These are phyloP conservation scores for Pichia cephalocereana DNA, from an alignment of 805 yeast genomes.

Conservation along the genomic window DNA sequence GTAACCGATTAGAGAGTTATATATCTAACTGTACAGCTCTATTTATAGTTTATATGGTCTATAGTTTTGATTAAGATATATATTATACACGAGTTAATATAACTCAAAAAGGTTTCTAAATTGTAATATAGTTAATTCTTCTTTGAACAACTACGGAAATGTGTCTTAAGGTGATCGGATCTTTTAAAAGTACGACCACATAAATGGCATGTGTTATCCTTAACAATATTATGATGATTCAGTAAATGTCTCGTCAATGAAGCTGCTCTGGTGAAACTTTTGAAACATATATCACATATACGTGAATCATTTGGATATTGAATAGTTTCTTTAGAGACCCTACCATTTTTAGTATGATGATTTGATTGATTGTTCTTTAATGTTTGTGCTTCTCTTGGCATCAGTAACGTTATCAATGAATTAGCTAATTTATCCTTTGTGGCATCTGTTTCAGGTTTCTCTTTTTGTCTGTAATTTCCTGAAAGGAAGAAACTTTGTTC, in stretches of 20 bases:
- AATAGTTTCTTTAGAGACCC: not conserved
- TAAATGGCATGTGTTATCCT: slow-evolving; percentile 18
- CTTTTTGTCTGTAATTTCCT: not conserved
- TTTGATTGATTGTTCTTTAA: too few species aligned
- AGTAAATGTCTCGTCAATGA: slow-evolving; percentile 20
- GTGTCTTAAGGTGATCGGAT: slow-evolving; percentile 22
- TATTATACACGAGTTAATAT: too few species aligned
- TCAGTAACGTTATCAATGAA: too few species aligned
- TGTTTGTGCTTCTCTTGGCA: too few species aligned
- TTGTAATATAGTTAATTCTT: not conserved
- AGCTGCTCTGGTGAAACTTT: slow-evolving; percentile 21
- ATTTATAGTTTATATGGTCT: too few species aligned
- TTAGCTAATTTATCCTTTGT: too few species aligned
- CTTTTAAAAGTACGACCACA: slow-evolving; percentile 22
- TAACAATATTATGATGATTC: slow-evolving; percentile 17
- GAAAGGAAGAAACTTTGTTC: not conserved
- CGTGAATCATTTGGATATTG: not conserved
- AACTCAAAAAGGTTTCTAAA: not conserved
- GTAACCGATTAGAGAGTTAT: too few species aligned
- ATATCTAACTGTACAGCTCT: too few species aligned
- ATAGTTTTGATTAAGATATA: too few species aligned
- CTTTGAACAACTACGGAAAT: slow-evolving; percentile 7
- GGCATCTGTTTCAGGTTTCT: too few species aligned
- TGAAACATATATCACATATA: slow-evolving; percentile 20
- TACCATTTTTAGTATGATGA: not conserved